Percentiles rank a stretch among this genome's conserved stretches.
These are phyloP conservation scores for Thermomucor indicae-seudaticae DNA, from an alignment of 371 early-diverging fungal genomes.

Conservation along the genomic window DNA sequence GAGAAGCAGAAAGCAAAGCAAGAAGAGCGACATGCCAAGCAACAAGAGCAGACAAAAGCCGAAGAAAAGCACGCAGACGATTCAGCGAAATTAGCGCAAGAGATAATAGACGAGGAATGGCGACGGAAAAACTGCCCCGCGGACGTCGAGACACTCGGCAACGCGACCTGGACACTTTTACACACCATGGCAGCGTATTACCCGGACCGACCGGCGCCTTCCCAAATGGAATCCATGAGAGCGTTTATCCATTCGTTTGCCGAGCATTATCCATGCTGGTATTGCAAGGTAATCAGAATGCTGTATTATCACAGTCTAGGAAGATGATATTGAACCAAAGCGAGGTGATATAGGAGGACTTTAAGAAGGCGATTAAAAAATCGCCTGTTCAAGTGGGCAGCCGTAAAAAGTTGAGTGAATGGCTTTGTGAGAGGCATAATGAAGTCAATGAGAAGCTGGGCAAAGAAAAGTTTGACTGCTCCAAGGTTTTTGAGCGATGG, in stretches of 20 bases:
- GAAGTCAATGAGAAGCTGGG: constrained; percentile 92
- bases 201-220: constrained; percentile 79
- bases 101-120: constrained; percentile 27
- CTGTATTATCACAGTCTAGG: background rate
- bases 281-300: constrained; percentile 60
- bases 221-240: constrained; percentile 75
- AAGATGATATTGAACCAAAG: background rate
- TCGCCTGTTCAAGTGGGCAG: constrained; percentile 85
- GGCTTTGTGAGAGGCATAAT: constrained; percentile 97
- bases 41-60: background rate
- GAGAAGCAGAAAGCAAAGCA: constrained; percentile 30
- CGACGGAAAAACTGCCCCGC: constrained; percentile 78
- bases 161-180: constrained; percentile 94
- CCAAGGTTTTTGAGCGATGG: constrained; percentile 93
- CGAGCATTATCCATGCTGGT: constrained; percentile 92
- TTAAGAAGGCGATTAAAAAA: constrained; percentile 64
- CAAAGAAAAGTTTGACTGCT: constrained; percentile 94
- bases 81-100: constrained; percentile 3
- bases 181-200: constrained; percentile 99
- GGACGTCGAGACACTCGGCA: constrained; percentile 84
- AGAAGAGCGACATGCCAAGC: constrained; percentile 2
- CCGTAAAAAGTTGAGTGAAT: constrained; percentile 70
- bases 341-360: constrained; percentile 51
- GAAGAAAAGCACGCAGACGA: background rate
- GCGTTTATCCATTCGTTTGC: constrained; percentile 73